Percentiles rank a stretch among this genome's conserved stretches.
These are phyloP conservation scores for Stagonosporopsis cucurbitacearum DNA, from an alignment of 2,329 filamentous ascomycete species.

Conservation along the genomic window DNA sequence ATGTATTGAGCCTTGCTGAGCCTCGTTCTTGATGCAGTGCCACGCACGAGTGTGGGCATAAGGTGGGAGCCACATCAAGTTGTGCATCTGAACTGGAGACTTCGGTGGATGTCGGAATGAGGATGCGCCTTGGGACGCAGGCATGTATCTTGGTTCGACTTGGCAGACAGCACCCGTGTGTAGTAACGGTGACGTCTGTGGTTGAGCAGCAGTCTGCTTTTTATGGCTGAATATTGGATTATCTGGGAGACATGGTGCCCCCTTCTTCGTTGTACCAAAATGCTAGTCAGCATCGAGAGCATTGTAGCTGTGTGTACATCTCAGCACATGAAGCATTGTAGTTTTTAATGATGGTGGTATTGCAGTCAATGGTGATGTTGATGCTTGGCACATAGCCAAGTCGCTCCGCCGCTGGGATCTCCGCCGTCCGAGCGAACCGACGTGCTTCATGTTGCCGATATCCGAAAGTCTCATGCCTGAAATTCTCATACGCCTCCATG, in stretches of 20 bases:
- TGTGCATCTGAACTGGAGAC: not conserved
- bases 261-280: not conserved
- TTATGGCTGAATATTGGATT: not conserved
- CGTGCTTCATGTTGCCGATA: constrained; percentile 7
- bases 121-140: not conserved
- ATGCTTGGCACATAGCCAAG: constrained; percentile 2
- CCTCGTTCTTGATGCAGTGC: constrained; percentile 1
- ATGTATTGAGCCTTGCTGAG: constrained; percentile 1
- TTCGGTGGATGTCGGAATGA: not conserved
- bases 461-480: not conserved
- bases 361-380: not conserved
- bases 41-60: not conserved
- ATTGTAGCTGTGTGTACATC: not conserved
- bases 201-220: not conserved
- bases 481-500: not conserved
- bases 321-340: not conserved
- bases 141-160: constrained; percentile 1
- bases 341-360: not conserved
- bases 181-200: not conserved
- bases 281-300: not conserved
- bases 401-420: constrained; percentile 1
- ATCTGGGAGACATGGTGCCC: too few species aligned
- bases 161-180: not conserved
- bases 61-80: not conserved
- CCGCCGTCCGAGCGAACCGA: not conserved